A percentile compares a stretch with the other conserved stretches of the same genome.
Evolutionary conservation across 306 rosid species (phyloP).

Genomic region (Cyclanthera cordifolia): DNA sequence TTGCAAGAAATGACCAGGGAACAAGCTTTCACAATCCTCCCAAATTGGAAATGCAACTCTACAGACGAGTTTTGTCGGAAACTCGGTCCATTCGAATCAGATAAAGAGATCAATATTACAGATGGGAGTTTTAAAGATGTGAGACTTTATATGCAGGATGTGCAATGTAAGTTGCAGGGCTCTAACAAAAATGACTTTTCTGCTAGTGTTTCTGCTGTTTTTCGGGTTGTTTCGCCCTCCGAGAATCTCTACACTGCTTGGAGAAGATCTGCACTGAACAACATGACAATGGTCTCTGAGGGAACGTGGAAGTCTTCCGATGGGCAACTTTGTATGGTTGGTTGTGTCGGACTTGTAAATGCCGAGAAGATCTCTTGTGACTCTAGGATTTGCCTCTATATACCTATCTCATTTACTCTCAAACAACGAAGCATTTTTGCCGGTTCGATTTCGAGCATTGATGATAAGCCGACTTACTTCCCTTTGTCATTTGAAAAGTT

Average conservation of each 20-base stretch:
- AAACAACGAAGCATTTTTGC: slow-evolving; percentile 53
- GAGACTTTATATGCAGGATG: slow-evolving; percentile 54
- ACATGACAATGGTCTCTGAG: slow-evolving; percentile 65
- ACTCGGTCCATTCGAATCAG: slow-evolving; percentile 61
- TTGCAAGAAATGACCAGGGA: slow-evolving; percentile 51
- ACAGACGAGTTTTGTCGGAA: slow-evolving; percentile 61
- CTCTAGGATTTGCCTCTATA: slow-evolving; percentile 63
- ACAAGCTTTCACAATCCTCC: slow-evolving; percentile 52
- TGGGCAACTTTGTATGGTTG: slow-evolving; percentile 96
- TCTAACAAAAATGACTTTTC: slow-evolving; percentile 24
- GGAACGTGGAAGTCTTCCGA: slow-evolving; percentile 84
- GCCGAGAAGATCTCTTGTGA: slow-evolving; percentile 41
- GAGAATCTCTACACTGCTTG: slow-evolving; percentile 51
- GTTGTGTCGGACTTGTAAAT: slow-evolving; percentile 54
- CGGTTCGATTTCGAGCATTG: slow-evolving; percentile 57
- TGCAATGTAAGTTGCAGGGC: slow-evolving; percentile 41
- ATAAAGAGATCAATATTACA: slow-evolving; percentile 47
- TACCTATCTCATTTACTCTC: slow-evolving; percentile 60
- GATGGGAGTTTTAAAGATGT: slow-evolving; percentile 72
- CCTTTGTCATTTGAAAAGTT: slow-evolving; percentile 69
- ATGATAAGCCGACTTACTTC: slow-evolving; percentile 30
- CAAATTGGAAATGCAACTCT: slow-evolving; percentile 75
- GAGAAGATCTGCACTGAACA: slow-evolving; percentile 58
- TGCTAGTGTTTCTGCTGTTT: slow-evolving; percentile 60
- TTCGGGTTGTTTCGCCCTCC: slow-evolving; percentile 64